Conservation (phyloP, 352 stramenopile genomes). For the Phytophthora nicotianae region DNA sequence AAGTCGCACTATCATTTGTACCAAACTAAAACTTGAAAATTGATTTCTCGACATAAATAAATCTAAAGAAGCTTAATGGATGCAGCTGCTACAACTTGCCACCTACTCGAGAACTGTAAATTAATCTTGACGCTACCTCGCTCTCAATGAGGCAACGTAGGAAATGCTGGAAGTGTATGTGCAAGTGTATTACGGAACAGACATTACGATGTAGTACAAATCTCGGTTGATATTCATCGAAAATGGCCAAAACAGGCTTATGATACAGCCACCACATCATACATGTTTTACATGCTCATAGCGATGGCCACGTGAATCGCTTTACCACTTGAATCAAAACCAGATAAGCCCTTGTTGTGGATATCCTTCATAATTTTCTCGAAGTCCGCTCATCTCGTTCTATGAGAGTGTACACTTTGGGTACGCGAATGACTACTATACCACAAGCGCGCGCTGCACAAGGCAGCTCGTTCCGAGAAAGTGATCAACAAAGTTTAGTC, state of each 20-base stretch:
- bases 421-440: conserved; percentile 10
- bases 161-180: not conserved
- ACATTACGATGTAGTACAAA: conserved; percentile 2
- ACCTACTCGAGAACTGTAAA: not conserved
- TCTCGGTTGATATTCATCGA: not conserved
- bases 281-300: not conserved
- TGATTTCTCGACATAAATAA: not conserved
- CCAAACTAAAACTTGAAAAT: conserved; percentile 10
- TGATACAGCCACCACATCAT: not conserved
- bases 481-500: not conserved
- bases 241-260: no score
- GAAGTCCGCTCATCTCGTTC: conserved; percentile 8
- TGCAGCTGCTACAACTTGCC: no score
- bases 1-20: conserved; percentile 5
- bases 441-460: not conserved
- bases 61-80: not conserved
- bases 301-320: not conserved
- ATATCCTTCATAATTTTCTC: not conserved
- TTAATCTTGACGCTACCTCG: not conserved
- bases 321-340: not conserved
- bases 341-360: not conserved
- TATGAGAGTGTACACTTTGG: conserved; percentile 13
- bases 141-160: not conserved
- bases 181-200: not conserved
- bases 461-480: not conserved